Evolutionary conservation across 2,329 filamentous ascomycete genomes (phyloP).

Genomic region (Lachnellula cervina): DNA sequence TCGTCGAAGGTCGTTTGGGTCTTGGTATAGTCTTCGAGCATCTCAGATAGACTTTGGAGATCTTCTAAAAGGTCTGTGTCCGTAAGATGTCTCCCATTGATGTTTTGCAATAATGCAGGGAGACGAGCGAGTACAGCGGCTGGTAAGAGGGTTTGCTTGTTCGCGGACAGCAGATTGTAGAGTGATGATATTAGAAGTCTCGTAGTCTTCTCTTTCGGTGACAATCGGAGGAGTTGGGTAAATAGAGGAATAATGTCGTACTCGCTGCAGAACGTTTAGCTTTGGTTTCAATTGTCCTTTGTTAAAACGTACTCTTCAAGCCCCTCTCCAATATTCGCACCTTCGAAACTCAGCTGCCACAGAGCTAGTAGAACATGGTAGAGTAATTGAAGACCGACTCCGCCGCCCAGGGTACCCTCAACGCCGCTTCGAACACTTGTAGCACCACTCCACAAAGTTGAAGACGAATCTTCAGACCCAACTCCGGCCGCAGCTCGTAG

Average conservation of each 20-base stretch:
- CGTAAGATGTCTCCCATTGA: conserved; percentile 56
- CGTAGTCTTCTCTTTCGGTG: conserved; percentile 97
- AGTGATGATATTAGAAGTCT: conserved; percentile 85
- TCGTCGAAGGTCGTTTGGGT: conserved; percentile 48
- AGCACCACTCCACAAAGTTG: conserved; percentile 57
- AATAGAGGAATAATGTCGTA: conserved; percentile 90
- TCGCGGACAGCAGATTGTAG: conserved; percentile 71
- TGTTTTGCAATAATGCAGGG: conserved; percentile 60
- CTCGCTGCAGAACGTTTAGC: conserved; percentile 56
- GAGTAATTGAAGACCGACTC: conserved; percentile 84
- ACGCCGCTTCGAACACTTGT: conserved; percentile 53
- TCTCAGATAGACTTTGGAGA: conserved; percentile 54
- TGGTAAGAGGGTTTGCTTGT: conserved; percentile 71
- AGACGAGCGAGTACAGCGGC: conserved; percentile 82
- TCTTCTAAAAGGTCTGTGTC: conserved; percentile 63
- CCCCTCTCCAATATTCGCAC: conserved; percentile 64
- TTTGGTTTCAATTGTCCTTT: neutral
- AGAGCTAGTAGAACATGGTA: conserved; percentile 91
- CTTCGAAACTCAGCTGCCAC: conserved; percentile 97
- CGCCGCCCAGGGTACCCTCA: conserved; percentile 64
- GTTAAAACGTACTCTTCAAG: conserved; percentile 68
- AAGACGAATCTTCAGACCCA: conserved; percentile 54
- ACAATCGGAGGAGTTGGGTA: conserved; percentile 84
- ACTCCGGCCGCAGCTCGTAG: conserved; percentile 73
- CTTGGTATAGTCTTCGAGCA: conserved; percentile 63